These are phyloP conservation scores for Cladosporium phlei DNA, from an alignment of 2,329 filamentous ascomycete genomes.

Conservation along the genomic window DNA sequence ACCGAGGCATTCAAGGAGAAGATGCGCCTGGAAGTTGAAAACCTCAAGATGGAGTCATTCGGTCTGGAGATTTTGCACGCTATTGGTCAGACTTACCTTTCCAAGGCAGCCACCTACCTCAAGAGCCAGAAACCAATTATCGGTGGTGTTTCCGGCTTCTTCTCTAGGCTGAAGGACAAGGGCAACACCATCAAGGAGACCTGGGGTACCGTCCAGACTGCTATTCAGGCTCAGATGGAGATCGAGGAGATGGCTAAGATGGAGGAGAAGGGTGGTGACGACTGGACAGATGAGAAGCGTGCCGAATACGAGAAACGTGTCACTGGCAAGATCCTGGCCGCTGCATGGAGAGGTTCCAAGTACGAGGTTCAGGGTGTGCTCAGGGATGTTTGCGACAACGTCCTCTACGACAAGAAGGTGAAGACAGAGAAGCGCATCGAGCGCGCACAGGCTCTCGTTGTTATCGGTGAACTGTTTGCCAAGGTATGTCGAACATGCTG, in stretches of 20 bases:
- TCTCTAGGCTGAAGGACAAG: slow-evolving; percentile 91
- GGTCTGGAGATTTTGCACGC: slow-evolving; percentile 94
- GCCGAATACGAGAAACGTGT: slow-evolving; percentile 92
- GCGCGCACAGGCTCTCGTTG: slow-evolving; percentile 80
- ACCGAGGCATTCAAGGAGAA: slow-evolving; percentile 90
- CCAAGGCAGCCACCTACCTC: slow-evolving; percentile 80
- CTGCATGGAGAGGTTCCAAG: slow-evolving; percentile 92
- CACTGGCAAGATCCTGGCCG: slow-evolving; percentile 95
- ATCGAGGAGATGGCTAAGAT: slow-evolving; percentile 98
- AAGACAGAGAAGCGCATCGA: slow-evolving; percentile 80
- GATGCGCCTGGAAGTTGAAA: slow-evolving; percentile 90
- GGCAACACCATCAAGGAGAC: slow-evolving; percentile 95
- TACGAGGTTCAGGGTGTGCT: slow-evolving; percentile 97
- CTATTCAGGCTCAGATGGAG: slow-evolving; percentile 94
- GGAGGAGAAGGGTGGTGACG: slow-evolving; percentile 90
- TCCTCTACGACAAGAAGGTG: slow-evolving; percentile 75
- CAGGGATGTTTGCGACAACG: slow-evolving; percentile 85
- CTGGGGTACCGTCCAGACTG: slow-evolving; percentile 94
- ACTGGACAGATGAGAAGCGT: slow-evolving; percentile 97
- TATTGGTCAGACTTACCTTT: slow-evolving; percentile 84
- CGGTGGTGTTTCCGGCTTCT: slow-evolving; percentile 84
- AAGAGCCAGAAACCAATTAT: slow-evolving; percentile 91
- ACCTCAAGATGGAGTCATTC: slow-evolving; percentile 98
- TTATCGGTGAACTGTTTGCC: slow-evolving; percentile 83
- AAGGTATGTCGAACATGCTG: slow-evolving; percentile 56